Evolutionary conservation across 352 stramenopile genomes (phyloP), one percentile per base, ranked within the genome.

Genomic region (Blastocystis sp.): DNA sequence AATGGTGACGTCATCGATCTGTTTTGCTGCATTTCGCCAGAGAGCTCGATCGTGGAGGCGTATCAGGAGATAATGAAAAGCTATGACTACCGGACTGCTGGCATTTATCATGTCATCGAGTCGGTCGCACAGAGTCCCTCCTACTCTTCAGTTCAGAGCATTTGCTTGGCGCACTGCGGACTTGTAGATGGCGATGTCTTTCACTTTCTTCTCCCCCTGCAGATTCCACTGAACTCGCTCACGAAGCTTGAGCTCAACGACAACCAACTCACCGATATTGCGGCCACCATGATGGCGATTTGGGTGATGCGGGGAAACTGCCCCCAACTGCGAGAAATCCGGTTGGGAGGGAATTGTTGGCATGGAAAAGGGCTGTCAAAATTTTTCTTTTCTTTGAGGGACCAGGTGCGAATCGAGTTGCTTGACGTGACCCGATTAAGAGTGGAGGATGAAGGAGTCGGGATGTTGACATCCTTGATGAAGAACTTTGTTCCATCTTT

Each of bases 321-420:
- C 9, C 73, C 73, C 0, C 13, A 20, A 24, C 73, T 85, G 16
- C 13, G 11, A 13, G 54, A 65, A 7, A 45, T 66, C 11, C 43
- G 55, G 50, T 11, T 85, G 43, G 56, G 73, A 26, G 9, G 54
- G 53, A 85, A 85, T 45, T 68, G 18, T 45, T 85, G 73, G 73
- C 56, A 62, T 39, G 73, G 53, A 1, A 13, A 43, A 18, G 73
- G 73, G 24, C 41, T 85, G 34, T 41, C 26, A 34, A 30, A 85
- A 5, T 34, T 85, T 18, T 43, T 85, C 16, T 85, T 65, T 24
- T 39, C 53, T 16, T 13, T 65, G 54, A 65, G 43, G 37, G 26
- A 26, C 9, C 13, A 81, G 20, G 50, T 50, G 13, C 13, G 26
- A 4, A 39, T 81, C n/a, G 47, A 81, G 2, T 37, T 26, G 53